These are phyloP conservation scores for Pseudogymnoascus sp. DNA, from an alignment of 2,329 filamentous ascomycete species.

Conservation along the genomic window DNA sequence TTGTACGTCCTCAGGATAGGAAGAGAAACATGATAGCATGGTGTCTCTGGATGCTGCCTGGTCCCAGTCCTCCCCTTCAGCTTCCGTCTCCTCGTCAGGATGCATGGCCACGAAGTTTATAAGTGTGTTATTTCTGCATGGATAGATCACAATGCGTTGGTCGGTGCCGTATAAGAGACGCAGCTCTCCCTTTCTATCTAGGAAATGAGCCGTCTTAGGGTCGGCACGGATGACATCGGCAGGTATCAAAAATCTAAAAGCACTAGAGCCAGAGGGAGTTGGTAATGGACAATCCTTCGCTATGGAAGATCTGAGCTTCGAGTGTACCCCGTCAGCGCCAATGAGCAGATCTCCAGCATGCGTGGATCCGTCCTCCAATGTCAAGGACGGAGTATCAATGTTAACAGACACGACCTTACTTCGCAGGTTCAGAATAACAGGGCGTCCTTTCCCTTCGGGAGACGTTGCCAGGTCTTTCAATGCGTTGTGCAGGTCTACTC, in stretches of 20 bases:
- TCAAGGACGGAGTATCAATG: conserved; percentile 32
- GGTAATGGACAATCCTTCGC: not conserved
- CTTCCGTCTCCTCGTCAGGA: conserved; percentile 34
- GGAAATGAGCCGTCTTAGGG: conserved; percentile 27
- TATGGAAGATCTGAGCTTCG: not conserved
- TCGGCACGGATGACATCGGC: conserved; percentile 24
- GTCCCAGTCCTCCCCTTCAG: conserved; percentile 10
- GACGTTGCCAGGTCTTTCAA: conserved; percentile 29
- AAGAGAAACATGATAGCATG: not conserved
- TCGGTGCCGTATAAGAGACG: conserved; percentile 34
- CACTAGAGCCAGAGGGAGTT: not conserved
- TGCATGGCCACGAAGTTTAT: conserved; percentile 45
- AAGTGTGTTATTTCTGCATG: conserved; percentile 34
- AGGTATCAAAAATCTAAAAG: conserved; percentile 1
- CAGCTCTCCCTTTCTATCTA: conserved; percentile 23
- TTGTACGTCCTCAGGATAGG: not conserved
- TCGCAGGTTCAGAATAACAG: conserved; percentile 33
- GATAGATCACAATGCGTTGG: conserved; percentile 38
- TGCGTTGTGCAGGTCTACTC: conserved; percentile 34
- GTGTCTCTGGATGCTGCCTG: not conserved
- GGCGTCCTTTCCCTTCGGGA: conserved; percentile 28
- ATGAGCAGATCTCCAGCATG: conserved; percentile 29
- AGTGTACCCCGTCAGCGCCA: conserved; percentile 32
- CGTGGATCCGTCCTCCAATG: conserved; percentile 28
- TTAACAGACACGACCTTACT: conserved; percentile 39